These are phyloP conservation scores for Musa acuminata DNA, from an alignment of 176 grass and related monocot species.

Conservation along the genomic window DNA sequence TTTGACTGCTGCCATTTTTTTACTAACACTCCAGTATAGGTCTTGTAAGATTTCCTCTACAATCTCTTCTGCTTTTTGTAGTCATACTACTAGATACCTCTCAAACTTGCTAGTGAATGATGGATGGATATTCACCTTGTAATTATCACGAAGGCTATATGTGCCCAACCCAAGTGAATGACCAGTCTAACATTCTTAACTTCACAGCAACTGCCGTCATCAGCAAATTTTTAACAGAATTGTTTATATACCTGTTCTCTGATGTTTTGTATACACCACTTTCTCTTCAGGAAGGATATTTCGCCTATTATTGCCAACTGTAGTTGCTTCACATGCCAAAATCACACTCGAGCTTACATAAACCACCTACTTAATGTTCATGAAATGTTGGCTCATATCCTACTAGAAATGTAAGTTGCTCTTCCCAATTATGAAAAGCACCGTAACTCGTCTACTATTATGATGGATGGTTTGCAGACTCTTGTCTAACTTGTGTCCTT, in stretches of 20 bases:
- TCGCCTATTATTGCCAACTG: slow-evolving; percentile 60
- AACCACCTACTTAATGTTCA: slow-evolving; percentile 89
- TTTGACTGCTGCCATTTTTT: too few species aligned
- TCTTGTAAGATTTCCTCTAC: too few species aligned
- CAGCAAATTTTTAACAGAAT: neutral
- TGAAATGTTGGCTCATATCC: slow-evolving; percentile 89
- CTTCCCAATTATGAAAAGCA: neutral
- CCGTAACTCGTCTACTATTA: neutral
- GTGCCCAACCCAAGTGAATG: neutral
- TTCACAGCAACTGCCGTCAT: too few species aligned
- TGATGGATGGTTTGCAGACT: neutral
- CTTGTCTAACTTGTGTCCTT: neutral
- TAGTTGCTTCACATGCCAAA: slow-evolving; percentile 82
- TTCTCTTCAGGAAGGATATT: slow-evolving; percentile 60
- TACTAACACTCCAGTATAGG: too few species aligned
- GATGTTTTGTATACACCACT: neutral
- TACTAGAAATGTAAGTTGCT: slow-evolving; percentile 84
- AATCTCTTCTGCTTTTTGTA: too few species aligned
- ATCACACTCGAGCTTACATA: slow-evolving; percentile 87
- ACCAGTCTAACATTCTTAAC: too few species aligned
- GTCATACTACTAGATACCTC: too few species aligned
- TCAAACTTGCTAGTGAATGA: too few species aligned
- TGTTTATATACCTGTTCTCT: neutral
- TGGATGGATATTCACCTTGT: too few species aligned
- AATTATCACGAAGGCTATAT: too few species aligned